Evolutionary conservation across 371 early-diverging fungal species (phyloP), one percentile per base, ranked within the genome.

Genomic region (Funneliformis caledonium): DNA sequence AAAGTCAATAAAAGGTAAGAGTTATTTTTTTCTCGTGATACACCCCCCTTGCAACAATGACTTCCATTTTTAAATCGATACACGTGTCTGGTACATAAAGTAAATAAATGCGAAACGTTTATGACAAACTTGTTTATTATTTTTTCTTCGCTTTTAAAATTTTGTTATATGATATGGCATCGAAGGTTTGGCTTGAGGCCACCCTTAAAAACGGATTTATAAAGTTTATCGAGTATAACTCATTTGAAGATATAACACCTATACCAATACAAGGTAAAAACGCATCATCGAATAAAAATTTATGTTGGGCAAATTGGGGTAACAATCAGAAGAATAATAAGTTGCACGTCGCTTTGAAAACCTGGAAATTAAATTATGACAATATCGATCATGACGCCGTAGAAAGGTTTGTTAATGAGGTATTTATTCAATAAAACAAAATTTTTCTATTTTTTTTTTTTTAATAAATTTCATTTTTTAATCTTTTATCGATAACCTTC

Each of bases 351-450:
- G 67, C 68, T 50, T 68, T 78, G n/a, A 78, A 78, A 45, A 42
- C 43, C 12, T 48, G 45, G 11, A 37, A 43, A 33, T 19, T 7
- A 22, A 22, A 68, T 43, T 47, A n/a, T 50, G 7, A 19, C 33
- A 47, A 48, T 50, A 50, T 33, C n/a, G 48, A 78, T 52, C 48
- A 45, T 33, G 42, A 68, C 31, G 43, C 37, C 14, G 45, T 60
- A 14, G 56, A 78, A 42, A n/a, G 42, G 56, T 67, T 78, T 78
- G 67, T 78, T 11, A 50, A 47, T 19, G 78, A 78, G 78, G 78
- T 76, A 45, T 26, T 12, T 16, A 50, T 14, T 37, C 42, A 33
- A 43, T 14, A 70, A 42, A 10, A 26, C 26, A 26, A 26, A 26
- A 26, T 26, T 26, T 26, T 26, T 7, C 2, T 70, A 2, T 16